phyloP scores from a whole-genome alignment of 1,284 basidiomycete species.

The Trichosporon asahii region DNA sequence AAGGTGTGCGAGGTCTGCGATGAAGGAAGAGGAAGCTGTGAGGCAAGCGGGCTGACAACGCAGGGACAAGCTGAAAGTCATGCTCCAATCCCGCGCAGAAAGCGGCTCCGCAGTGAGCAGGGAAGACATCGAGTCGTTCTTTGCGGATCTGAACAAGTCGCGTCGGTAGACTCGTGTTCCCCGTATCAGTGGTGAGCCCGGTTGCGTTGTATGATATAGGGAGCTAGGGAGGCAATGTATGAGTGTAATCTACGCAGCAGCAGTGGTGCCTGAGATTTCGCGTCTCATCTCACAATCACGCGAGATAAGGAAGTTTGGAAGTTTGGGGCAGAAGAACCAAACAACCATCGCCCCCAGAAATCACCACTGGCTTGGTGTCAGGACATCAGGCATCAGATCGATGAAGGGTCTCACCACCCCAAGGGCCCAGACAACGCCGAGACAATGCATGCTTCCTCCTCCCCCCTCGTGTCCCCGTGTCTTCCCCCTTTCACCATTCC shows the following conservation, averaged over 20 bases:
- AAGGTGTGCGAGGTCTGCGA: no score
- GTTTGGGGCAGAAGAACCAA: background rate
- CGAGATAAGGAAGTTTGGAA: background rate
- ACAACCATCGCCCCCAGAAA: background rate
- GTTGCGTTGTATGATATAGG: no score
- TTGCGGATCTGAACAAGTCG: slow-evolving; percentile 28
- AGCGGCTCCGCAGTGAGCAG: slow-evolving; percentile 36
- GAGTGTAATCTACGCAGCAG: no score
- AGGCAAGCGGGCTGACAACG: background rate
- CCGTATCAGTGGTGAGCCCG: no score
- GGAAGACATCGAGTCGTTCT: slow-evolving; percentile 45
- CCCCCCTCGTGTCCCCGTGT: no score
- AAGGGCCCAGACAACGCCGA: background rate
- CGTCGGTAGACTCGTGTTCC: no score
- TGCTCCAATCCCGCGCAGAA: slow-evolving; percentile 36
- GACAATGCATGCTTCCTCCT: background rate
- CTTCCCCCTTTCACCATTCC: no score
- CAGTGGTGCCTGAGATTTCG: no score
- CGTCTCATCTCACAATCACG: no score
- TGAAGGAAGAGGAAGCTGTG: background rate
- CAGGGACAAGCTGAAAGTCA: slow-evolving; percentile 40
- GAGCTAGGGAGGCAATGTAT: no score
- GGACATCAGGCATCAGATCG: no score
- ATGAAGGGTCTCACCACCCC: background rate
- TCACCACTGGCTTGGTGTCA: background rate